Percentiles rank a stretch among this genome's conserved stretches.
Evolutionary conservation across 2,329 filamentous ascomycete species (phyloP).

Genomic region (Rhytidhysteron rufulum): DNA sequence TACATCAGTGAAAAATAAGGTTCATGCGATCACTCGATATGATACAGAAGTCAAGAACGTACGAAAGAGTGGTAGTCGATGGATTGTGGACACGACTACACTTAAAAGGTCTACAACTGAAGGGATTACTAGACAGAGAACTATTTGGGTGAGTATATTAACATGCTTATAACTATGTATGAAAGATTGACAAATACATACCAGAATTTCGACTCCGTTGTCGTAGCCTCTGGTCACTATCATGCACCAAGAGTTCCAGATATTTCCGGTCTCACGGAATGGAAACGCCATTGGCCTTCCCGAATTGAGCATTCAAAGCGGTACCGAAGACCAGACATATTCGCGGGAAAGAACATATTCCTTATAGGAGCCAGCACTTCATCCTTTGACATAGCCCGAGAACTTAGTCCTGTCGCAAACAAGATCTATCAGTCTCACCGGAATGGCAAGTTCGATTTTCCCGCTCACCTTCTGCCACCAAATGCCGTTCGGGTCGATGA

Average conservation of each 20-base stretch:
- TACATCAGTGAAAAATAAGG: constrained; percentile 50
- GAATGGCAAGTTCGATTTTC: constrained; percentile 58
- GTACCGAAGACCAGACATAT: constrained; percentile 45
- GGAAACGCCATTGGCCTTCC: constrained; percentile 44
- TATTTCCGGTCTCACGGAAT: constrained; percentile 45
- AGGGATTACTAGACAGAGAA: constrained; percentile 9
- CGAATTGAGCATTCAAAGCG: constrained; percentile 50
- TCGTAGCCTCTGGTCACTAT: constrained; percentile 55
- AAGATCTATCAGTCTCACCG: constrained; percentile 55
- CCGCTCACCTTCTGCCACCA: constrained; percentile 50
- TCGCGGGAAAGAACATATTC: constrained; percentile 53
- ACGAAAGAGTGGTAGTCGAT: constrained; percentile 45
- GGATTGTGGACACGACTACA: constrained; percentile 51
- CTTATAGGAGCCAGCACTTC: constrained; percentile 56
- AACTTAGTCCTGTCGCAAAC: constrained; percentile 44
- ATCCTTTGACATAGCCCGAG: constrained; percentile 52
- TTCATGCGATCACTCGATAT: constrained; percentile 50
- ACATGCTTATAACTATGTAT: no score
- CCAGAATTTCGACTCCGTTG: constrained; percentile 47
- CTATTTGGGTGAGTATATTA: constrained; percentile 20
- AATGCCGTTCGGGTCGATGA: constrained; percentile 52
- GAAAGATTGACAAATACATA: no score
- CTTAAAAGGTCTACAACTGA: constrained; percentile 24
- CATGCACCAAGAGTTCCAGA: constrained; percentile 49
- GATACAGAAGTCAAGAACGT: constrained; percentile 57